These are phyloP conservation scores for Daldinia caldariorum DNA, from an alignment of 495 filamentous ascomycete genomes.

Conservation along the genomic window DNA sequence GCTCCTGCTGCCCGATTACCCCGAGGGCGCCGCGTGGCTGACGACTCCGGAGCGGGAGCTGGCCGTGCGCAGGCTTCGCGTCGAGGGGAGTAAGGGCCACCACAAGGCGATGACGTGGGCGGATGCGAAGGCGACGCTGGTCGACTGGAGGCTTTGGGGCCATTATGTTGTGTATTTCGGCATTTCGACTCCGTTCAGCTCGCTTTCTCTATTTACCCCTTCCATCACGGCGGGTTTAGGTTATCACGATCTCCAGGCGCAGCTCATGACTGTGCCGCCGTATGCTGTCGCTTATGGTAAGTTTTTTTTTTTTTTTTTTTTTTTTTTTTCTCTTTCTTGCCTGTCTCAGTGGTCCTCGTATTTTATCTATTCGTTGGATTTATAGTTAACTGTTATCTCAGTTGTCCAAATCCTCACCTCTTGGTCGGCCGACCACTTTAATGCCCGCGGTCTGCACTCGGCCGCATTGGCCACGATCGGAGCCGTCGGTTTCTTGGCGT, in stretches of 20 bases:
- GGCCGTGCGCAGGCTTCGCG: constrained; percentile 69
- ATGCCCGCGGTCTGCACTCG: constrained; percentile 69
- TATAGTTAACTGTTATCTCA: constrained; percentile 22
- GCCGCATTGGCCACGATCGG: constrained; percentile 68
- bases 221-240: constrained; percentile 79
- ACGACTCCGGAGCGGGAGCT: constrained; percentile 69
- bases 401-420: constrained; percentile 66
- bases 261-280: constrained; percentile 82
- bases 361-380: not conserved
- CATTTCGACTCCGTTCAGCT: constrained; percentile 70
- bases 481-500: constrained; percentile 71
- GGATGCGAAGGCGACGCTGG: constrained; percentile 74
- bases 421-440: constrained; percentile 74
- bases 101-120: constrained; percentile 76
- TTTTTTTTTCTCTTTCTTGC: too few relatives aligned
- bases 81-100: constrained; percentile 62
- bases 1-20: constrained; percentile 83
- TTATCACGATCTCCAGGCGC: constrained; percentile 70
- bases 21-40: constrained; percentile 76
- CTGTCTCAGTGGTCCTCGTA: not conserved
- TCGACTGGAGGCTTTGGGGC: constrained; percentile 78
- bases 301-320: not conserved
- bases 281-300: constrained; percentile 74
- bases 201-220: constrained; percentile 83
- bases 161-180: constrained; percentile 77